These are phyloP conservation scores for Annulohypoxylon nitens DNA, from an alignment of 495 filamentous ascomycete species.

Conservation along the genomic window DNA sequence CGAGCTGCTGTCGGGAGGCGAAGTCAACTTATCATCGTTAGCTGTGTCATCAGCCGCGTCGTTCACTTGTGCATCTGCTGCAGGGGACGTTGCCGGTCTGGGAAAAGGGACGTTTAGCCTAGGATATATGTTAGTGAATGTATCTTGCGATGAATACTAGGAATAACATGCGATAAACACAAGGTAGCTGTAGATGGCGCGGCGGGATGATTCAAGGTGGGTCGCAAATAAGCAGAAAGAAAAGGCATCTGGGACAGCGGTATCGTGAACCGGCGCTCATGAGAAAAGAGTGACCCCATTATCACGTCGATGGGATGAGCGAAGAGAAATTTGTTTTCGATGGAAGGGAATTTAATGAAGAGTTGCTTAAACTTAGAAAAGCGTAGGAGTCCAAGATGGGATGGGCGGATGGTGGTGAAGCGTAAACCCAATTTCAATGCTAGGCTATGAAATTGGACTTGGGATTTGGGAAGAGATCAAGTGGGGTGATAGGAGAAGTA, in stretches of 20 bases:
- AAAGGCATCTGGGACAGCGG: too few species aligned
- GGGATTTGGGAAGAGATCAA: not conserved
- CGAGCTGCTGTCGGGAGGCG: constrained; percentile 52
- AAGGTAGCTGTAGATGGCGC: too few species aligned
- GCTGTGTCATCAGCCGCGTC: constrained; percentile 39
- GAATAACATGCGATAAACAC: not conserved
- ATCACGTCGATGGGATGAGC: not conserved
- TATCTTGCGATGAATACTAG: not conserved
- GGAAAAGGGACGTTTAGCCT: constrained; percentile 12
- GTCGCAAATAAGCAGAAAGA: too few species aligned
- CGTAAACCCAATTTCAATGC: not conserved
- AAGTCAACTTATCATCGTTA: constrained; percentile 51
- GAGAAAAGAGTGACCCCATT: not conserved
- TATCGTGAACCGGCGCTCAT: too few species aligned
- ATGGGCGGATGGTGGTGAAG: not conserved
- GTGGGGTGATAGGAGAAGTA: not conserved
- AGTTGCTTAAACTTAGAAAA: not conserved
- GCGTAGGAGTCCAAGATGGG: not conserved
- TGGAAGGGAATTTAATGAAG: not conserved
- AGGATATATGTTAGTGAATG: constrained; percentile 20
- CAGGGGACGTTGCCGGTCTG: constrained; percentile 21
- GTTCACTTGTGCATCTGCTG: constrained; percentile 17
- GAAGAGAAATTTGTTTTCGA: not conserved
- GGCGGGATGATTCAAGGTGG: too few species aligned
- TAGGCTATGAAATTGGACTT: not conserved